Conservation (phyloP, 2,329 filamentous ascomycete species). For the Colletotrichum liaoningense region DNA sequence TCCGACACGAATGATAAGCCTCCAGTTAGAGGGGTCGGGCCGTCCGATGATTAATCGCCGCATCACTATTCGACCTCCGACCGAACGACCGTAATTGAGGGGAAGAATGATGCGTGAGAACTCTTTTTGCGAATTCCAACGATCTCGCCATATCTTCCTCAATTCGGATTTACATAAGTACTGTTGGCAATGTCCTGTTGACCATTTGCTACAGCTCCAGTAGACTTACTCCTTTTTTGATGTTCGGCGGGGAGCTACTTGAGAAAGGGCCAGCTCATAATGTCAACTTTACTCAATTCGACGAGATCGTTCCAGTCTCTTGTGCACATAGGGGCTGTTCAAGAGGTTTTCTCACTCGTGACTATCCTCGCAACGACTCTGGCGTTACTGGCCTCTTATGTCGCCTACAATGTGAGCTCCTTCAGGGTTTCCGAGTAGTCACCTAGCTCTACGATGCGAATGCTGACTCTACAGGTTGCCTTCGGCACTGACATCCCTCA, state of each 20-base stretch:
- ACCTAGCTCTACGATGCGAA: background rate
- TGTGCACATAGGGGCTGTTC: too few species aligned
- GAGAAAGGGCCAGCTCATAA: background rate
- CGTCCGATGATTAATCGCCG: background rate
- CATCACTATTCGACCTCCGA: background rate
- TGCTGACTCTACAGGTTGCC: conserved; percentile 41
- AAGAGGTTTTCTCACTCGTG: background rate
- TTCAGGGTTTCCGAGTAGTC: background rate
- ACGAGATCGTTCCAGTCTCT: background rate
- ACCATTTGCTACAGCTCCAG: background rate
- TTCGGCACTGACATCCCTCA: conserved; percentile 66
- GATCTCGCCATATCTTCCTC: too few species aligned
- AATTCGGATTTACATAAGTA: background rate
- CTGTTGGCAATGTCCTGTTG: background rate
- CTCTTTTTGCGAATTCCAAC: too few species aligned
- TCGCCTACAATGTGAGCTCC: background rate
- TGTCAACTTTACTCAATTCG: background rate
- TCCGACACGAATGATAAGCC: background rate
- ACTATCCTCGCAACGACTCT: background rate
- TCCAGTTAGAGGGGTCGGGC: background rate
- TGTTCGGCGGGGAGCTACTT: background rate
- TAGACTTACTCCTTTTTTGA: background rate
- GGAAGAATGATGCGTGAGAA: background rate
- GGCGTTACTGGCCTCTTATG: background rate
- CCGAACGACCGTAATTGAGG: background rate